These are phyloP conservation scores for Sanghuangporus baumii DNA, from an alignment of 1,284 basidiomycete species.

Conservation along the genomic window DNA sequence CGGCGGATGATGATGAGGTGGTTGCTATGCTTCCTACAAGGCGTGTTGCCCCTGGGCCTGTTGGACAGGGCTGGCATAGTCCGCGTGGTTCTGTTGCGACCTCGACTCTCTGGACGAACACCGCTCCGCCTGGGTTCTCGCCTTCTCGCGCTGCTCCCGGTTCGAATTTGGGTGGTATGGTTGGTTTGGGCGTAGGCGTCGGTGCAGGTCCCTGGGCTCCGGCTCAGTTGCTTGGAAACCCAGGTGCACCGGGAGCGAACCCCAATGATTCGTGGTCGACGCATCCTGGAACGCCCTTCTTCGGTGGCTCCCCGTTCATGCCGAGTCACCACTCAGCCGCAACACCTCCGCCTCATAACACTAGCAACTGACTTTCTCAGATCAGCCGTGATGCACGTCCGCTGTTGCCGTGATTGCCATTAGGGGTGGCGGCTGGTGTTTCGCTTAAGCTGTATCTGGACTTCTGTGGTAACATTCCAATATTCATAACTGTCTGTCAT, in stretches of 20 bases:
- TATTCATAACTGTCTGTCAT: not conserved
- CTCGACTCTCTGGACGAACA: conserved; percentile 41
- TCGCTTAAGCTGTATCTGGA: not conserved
- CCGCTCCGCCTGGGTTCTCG: conserved; percentile 28
- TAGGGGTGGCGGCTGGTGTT: not conserved
- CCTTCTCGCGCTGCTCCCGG: conserved; percentile 26
- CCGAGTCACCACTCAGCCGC: conserved; percentile 32
- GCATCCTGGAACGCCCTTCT: conserved; percentile 37
- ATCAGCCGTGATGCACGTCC: not conserved
- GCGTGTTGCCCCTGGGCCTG: conserved; percentile 32
- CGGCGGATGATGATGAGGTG: conserved; percentile 75
- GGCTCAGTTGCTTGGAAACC: conserved; percentile 14
- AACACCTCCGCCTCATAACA: conserved; percentile 40
- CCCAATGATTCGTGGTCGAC: conserved; percentile 36
- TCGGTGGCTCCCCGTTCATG: conserved; percentile 42
- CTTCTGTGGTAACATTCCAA: not conserved
- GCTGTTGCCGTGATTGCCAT: not conserved
- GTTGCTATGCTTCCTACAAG: conserved; percentile 26
- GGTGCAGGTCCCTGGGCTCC: not conserved
- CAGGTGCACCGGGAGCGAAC: conserved; percentile 20
- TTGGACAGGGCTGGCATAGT: conserved; percentile 42
- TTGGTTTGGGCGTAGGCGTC: not conserved
- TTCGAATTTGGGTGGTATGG: not conserved
- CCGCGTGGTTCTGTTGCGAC: conserved; percentile 28
- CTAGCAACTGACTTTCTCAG: conserved; percentile 35